Conservation (phyloP, 208 protist species). For the Angomonas ambiguus region DNA sequence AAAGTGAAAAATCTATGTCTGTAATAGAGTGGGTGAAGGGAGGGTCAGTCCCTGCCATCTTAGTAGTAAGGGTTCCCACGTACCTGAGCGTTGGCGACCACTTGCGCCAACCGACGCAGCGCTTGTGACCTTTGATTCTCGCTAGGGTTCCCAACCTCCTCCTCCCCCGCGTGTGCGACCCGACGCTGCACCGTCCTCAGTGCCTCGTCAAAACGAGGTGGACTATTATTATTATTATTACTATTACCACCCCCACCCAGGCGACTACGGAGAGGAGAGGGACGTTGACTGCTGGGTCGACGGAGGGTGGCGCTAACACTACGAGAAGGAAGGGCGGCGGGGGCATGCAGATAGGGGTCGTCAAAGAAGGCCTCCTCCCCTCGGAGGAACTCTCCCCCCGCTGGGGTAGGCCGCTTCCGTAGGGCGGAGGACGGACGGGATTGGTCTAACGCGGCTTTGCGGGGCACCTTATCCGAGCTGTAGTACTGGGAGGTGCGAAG, state of each 20-base stretch:
- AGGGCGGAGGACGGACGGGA: neutral
- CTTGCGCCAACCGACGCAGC: conserved; percentile 48
- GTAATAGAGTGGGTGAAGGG: too few species aligned
- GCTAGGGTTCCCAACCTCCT: neutral
- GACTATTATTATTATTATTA: conserved; percentile 7
- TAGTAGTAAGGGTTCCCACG: conserved; percentile 12
- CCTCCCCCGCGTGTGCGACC: neutral
- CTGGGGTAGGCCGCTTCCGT: neutral
- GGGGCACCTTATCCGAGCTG: neutral
- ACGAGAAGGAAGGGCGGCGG: neutral
- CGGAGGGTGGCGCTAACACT: neutral
- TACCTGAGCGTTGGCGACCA: conserved; percentile 60
- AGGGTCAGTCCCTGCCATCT: neutral
- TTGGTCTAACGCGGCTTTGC: neutral
- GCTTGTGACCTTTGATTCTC: conserved; percentile 30
- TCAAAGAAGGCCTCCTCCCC: conserved; percentile 12
- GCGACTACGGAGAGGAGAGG: neutral
- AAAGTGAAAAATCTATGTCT: conserved; percentile 8
- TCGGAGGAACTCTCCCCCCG: conserved; percentile 8
- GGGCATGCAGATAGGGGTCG: conserved; percentile 3
- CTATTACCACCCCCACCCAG: too few species aligned
- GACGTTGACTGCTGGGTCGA: neutral
- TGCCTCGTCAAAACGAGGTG: conserved; percentile 8
- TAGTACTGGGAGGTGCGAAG: conserved; percentile 4
- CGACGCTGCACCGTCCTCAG: conserved; percentile 8